Conservation (phyloP, 257 asterid genomes). For the Solanum raphanifolium region DNA sequence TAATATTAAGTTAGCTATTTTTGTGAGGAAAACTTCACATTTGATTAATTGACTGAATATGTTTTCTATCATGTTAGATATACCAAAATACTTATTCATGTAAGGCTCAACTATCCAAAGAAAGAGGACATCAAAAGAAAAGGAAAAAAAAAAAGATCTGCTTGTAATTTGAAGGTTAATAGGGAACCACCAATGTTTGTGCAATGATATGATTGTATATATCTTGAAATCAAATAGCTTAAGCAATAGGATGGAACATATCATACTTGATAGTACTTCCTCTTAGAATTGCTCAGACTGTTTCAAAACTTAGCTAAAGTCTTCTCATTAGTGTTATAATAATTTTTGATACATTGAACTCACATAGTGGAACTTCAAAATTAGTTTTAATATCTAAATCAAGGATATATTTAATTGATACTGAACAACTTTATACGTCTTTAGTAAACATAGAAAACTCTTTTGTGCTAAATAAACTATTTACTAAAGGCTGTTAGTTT, state of each 20-base stretch:
- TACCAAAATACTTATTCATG: not conserved
- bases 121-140: not conserved
- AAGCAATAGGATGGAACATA: not conserved
- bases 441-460: no score
- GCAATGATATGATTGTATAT: not conserved
- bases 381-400: not conserved
- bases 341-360: not conserved
- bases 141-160: not conserved
- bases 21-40: not conserved
- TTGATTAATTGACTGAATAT: not conserved
- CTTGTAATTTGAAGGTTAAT: not conserved
- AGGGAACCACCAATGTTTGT: not conserved
- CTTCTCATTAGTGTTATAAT: not conserved
- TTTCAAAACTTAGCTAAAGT: not conserved
- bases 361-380: not conserved
- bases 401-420: not conserved
- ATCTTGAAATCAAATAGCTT: not conserved
- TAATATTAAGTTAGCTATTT: not conserved
- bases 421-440: not conserved
- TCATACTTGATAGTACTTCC: not conserved
- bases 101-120: not conserved
- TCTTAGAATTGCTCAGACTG: not conserved
- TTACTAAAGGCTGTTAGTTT: no score
- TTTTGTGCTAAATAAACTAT: no score
- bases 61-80: not conserved